Evolutionary conservation across 768 basidiomycete species (phyloP), one percentile per base, ranked within the genome.

Genomic region (Leucogyrophana mollusca): DNA sequence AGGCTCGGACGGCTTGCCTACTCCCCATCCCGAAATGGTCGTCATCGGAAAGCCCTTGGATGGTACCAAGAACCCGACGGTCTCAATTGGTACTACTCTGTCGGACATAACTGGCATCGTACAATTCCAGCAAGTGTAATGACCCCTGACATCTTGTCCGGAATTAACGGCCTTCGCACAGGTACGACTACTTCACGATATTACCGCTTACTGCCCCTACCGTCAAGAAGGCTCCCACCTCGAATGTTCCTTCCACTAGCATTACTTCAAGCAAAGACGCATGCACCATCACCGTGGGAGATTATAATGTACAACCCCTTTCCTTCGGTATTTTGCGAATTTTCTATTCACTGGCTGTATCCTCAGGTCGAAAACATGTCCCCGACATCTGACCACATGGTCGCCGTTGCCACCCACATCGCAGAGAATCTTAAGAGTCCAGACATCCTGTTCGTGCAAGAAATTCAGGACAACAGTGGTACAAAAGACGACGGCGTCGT

Each of bases 401-500:
- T 72, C 1, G 54, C 54, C n/a, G 67, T 83, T 34, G 81, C 80
- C 1, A 51, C 62, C 10, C 83, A 83, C 52, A 82, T 83, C 41
- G 72, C 66, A 9, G 64, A 68, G 18, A 63, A 67, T 47, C 70
- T 85, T 13, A 61, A 65, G 14, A 69, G 73, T 0, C 82, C 83
- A 1, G 80, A 83, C 55, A 69, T 85, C 43, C 58, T 85, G 51
- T 82, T 83, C 58, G 52, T 85, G 6, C 82, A 85, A 61, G 83
- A 85, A 53, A 77, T 85, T 14, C 79, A 83, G 54, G 80, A 82
- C 58, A 76, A 82, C 58, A 73, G 71, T 3, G 80, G 80, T 4
- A 54, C 72, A 2, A 73, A 60, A 0, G 60, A 83, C 55, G 73
- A 83, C 54, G 82, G 82, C 16, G 70, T 70, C 4, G 77, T 81